These are phyloP conservation scores for Ganoderma sinense DNA, from an alignment of 1,284 basidiomycete species.

Conservation along the genomic window DNA sequence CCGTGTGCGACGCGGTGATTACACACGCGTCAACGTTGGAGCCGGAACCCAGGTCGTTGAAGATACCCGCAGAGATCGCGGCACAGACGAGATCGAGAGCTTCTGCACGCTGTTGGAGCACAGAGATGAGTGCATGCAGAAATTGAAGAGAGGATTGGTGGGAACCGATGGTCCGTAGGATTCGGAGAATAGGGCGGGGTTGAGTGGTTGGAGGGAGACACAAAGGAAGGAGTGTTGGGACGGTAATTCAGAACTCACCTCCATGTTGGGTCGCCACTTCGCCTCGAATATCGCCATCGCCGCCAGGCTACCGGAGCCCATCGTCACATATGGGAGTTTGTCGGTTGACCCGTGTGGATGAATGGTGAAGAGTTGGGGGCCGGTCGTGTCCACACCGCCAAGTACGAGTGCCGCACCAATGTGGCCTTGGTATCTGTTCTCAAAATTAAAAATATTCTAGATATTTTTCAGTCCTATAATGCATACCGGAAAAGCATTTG, in stretches of 20 bases:
- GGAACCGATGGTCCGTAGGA: neutral
- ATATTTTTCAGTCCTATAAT: conserved; percentile 21
- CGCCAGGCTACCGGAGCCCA: conserved; percentile 96
- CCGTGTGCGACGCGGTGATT: conserved; percentile 85
- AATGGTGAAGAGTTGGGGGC: conserved; percentile 96
- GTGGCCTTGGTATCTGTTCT: conserved; percentile 88
- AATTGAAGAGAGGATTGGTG: neutral
- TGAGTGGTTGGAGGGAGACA: neutral
- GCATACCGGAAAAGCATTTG: conserved; percentile 84
- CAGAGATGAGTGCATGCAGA: neutral
- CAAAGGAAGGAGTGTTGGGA: neutral
- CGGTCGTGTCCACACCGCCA: conserved; percentile 94
- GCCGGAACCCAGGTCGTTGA: conserved; percentile 98
- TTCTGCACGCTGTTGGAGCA: conserved; percentile 70
- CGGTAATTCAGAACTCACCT: conserved; percentile 54
- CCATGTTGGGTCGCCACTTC: conserved; percentile 86
- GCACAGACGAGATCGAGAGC: conserved; percentile 87
- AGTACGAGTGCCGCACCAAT: conserved; percentile 96
- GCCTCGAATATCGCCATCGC: conserved; percentile 99
- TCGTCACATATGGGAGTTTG: conserved; percentile 98
- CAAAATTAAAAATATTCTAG: neutral
- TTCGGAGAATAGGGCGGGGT: neutral
- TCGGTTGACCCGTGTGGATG: conserved; percentile 98
- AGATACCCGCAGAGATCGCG: conserved; percentile 96
- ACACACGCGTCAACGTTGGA: conserved; percentile 98